These are phyloP conservation scores for Musa beccarii DNA, from an alignment of 176 grass and related monocot genomes.

Conservation along the genomic window DNA sequence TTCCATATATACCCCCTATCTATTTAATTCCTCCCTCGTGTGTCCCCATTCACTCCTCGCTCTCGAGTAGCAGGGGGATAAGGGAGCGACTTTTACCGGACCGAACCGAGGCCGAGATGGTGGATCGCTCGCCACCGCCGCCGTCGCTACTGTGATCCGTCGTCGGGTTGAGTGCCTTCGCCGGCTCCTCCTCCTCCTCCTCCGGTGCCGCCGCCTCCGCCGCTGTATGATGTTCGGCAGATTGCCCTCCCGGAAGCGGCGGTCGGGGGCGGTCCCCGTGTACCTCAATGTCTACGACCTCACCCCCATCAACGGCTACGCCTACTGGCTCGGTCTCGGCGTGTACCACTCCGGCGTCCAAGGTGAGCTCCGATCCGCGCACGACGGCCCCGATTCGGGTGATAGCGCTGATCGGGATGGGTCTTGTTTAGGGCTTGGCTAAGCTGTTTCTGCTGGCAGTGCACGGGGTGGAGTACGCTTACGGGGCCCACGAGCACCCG, in stretches of 20 bases:
- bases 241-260: background rate
- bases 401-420: no score
- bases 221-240: background rate
- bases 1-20: no score
- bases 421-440: no score
- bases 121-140: background rate
- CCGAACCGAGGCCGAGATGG: no score
- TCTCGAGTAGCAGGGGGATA: no score
- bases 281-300: conserved; percentile 17
- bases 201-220: background rate
- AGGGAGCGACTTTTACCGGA: no score
- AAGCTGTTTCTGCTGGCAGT: background rate
- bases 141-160: background rate
- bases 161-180: background rate
- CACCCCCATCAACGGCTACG: conserved; percentile 8
- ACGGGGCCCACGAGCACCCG: conserved; percentile 3
- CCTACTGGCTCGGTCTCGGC: conserved; percentile 9
- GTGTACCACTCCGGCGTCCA: conserved; percentile 10
- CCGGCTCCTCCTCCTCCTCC: background rate
- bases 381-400: no score
- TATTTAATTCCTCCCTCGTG: no score
- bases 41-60: no score
- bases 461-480: conserved; percentile 4
- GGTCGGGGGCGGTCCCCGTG: background rate
- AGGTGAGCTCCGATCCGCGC: background rate